Conservation (phyloP, 2,329 filamentous ascomycete species). For the Penicillium oxalicum region DNA sequence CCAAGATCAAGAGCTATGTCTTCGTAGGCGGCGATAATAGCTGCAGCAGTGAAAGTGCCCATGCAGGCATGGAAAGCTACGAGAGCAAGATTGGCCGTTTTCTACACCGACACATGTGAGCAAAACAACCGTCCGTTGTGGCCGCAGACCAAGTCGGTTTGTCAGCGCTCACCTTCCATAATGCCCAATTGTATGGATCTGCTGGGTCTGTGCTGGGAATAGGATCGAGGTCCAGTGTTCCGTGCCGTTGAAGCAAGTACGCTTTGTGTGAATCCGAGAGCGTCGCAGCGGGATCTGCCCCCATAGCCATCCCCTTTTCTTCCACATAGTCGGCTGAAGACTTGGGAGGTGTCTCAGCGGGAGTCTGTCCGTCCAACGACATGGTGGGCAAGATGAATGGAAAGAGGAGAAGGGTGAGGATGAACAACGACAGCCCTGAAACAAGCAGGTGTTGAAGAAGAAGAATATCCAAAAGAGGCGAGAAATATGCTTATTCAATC, state of each 20-base stretch:
- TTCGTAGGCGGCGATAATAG: conserved; percentile 51
- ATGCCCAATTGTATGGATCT: conserved; percentile 53
- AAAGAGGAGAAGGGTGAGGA: no score
- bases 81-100: conserved; percentile 47
- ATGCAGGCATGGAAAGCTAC: conserved; percentile 55
- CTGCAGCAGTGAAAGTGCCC: conserved; percentile 50
- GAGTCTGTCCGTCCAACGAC: not conserved
- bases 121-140: not conserved
- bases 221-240: conserved; percentile 49
- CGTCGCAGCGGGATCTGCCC: conserved; percentile 4
- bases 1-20: conserved; percentile 48
- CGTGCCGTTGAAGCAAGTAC: conserved; percentile 49
- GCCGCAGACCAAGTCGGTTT: not conserved
- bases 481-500: not conserved
- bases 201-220: conserved; percentile 45
- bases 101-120: conserved; percentile 29
- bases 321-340: conserved; percentile 11
- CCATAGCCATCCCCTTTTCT: conserved; percentile 11
- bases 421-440: no score
- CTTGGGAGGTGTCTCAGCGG: conserved; percentile 2
- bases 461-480: not conserved
- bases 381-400: not conserved
- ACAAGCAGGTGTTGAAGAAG: no score
- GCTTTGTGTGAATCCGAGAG: conserved; percentile 29
- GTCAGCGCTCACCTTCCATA: conserved; percentile 40